Base-by-base conservation (phyloP, 306 rosid species). In the Pyrus pyrifolia region DNA sequence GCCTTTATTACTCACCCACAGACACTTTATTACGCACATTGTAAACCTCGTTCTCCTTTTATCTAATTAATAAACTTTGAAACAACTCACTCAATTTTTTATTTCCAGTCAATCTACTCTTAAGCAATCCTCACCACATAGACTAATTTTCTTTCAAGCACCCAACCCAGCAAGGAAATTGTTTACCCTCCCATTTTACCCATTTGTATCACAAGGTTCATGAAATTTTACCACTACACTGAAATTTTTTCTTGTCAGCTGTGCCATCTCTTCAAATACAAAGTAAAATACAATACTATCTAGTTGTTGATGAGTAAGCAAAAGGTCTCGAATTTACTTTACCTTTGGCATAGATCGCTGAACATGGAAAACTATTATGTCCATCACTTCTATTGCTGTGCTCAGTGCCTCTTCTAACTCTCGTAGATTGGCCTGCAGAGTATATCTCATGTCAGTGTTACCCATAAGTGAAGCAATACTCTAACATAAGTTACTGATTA, bases 291-390 rank as follows among this genome's bases (percentile, higher is more conserved):
- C 12, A n/a, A 57, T 19, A 21, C 22, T 0, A 61, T 61, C 38
- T 17, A 75, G 38, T 15, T 6, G 6, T 1, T 55, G 49, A 5
- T 5, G 27, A 7, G 11, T 38, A 53, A 42, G 52, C 8, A 67
- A 33, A 62, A 25, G 8, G 66, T 61, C 49, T 21, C 22, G 58
- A 23, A 67, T 23, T 66, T 8, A 10, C 38, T 78, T 66, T 71
- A 93, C 96, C 96, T 90, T 89, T 31, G 94, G 83, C 74, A 81
- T 30, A 76, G 87, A 85, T 70, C 76, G 81, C 78, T 86, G 89
- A 70, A 87, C 87, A 76, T 86, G 77, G 75, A 63, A 82, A 79
- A 78, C 57, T 78, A 86, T 81, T 40, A 82, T 75, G 81, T 90
- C 91, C 87, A 86, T 86, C 81, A 86, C 77, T 81, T 85, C 89